Base-by-base conservation (phyloP, 1,139 yeast genomes). In the Zhuliangozyma blackwelliae region DNA sequence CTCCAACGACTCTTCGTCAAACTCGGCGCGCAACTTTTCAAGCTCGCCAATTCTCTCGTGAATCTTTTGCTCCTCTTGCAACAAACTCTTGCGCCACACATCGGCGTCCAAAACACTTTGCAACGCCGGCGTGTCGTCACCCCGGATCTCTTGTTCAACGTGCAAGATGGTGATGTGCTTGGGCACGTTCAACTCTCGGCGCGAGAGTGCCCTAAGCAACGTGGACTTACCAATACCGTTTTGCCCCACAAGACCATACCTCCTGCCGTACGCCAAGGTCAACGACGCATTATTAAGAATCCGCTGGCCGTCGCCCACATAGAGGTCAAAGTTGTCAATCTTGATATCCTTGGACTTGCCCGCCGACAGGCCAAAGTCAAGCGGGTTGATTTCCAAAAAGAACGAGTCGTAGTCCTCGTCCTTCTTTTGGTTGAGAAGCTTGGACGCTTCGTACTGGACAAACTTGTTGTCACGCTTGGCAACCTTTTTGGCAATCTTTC, bases 211-310 rank as follows among this genome's bases (percentile, higher is more conserved):
- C 51, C 88, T 75, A 53, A 92, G 71, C 40, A 92, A 68, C 0
- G 98, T 92, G 30, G 97, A 90, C 59, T 92, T 92, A 82, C 99
- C 99, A 52, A 94, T 89, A 89, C 99, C 99, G 67, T 92, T 92
- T 58, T 90, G 95, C 63, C 99, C 99, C 33, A 92, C 96, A 40
- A 92, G 70, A 78, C 98, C 99, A 51, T 92, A 92, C 60, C 98
- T 77, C 63, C 88, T 88, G 38, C 98, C 98, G 56, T 83, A 82
- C 27, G 96, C 82, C 49, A 92, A 74, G 1, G 96, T 82, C 47
- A 92, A 74, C 19, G 90, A 77, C 19, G 97, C 86, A 58, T 90
- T 95, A 39, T 94, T 81, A 48, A 92, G 73, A 40, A 92, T 90
- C 65, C 98, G 80, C 63, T 85, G 84, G 43, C 97, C 97, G 40